A percentile compares a stretch with the other conserved stretches of the same genome.
These are phyloP conservation scores for Aureobasidium sp. DNA, from an alignment of 2,329 filamentous ascomycete species.

Conservation along the genomic window DNA sequence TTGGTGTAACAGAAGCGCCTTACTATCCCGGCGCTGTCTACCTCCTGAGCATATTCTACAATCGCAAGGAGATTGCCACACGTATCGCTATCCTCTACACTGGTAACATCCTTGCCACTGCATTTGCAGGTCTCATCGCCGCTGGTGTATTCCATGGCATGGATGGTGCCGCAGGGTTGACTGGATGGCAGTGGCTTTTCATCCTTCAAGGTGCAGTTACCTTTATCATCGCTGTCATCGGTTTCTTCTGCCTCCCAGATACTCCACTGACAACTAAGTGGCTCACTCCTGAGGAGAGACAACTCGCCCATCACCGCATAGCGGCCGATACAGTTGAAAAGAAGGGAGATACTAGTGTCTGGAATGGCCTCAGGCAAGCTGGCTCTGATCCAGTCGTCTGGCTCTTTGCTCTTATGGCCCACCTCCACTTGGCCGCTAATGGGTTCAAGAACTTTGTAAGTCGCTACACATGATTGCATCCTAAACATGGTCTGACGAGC, in stretches of 20 bases:
- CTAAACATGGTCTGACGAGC: neutral
- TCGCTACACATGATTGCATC: neutral
- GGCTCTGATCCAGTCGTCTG: conserved; percentile 22
- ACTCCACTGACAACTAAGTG: conserved; percentile 49
- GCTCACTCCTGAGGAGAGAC: conserved; percentile 42
- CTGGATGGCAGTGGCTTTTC: conserved; percentile 44
- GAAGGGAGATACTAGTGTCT: conserved; percentile 37
- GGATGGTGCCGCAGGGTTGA: conserved; percentile 49
- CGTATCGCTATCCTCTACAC: conserved; percentile 24
- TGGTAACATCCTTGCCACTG: conserved; percentile 46
- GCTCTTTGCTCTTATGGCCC: conserved; percentile 50
- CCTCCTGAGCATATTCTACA: conserved; percentile 46
- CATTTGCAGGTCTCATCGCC: conserved; percentile 56
- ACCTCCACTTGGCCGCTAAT: conserved; percentile 49
- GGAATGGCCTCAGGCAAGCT: conserved; percentile 27
- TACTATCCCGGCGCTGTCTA: conserved; percentile 37
- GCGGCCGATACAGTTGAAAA: conserved; percentile 47
- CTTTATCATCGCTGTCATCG: conserved; percentile 22
- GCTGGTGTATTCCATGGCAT: conserved; percentile 58
- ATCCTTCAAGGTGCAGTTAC: conserved; percentile 32
- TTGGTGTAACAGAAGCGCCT: conserved; percentile 40
- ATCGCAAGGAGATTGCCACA: conserved; percentile 37
- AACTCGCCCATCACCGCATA: conserved; percentile 43
- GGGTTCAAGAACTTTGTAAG: conserved; percentile 42
- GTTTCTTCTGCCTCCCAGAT: conserved; percentile 37